phyloP scores from a whole-genome alignment of 1,139 yeast species.

The Zhuliangozyma blackwelliae region DNA sequence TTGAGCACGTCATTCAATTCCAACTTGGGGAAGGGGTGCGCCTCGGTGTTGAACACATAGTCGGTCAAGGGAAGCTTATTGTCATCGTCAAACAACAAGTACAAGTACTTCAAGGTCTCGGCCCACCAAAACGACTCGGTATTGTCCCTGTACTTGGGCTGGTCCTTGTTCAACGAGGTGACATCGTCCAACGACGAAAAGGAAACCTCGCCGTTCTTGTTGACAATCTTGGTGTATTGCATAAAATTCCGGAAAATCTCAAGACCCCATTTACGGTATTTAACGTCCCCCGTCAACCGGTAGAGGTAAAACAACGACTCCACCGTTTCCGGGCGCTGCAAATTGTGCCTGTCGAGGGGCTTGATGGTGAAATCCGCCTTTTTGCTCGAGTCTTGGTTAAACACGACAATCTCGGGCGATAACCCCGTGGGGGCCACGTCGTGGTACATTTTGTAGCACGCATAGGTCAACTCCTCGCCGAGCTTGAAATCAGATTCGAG shows the following conservation, averaged over 20 bases:
- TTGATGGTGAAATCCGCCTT: constrained; percentile 61
- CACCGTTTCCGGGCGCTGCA: constrained; percentile 93
- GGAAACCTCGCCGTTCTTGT: constrained; percentile 50
- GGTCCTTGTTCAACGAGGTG: constrained; percentile 32
- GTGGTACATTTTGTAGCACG: constrained; percentile 82
- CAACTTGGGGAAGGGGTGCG: constrained; percentile 84
- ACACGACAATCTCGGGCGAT: constrained; percentile 85
- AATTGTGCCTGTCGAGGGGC: constrained; percentile 70
- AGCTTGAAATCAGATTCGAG: constrained; percentile 53
- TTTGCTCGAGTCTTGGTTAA: constrained; percentile 43
- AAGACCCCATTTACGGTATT: constrained; percentile 89
- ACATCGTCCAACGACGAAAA: constrained; percentile 72
- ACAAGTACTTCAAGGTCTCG: constrained; percentile 85
- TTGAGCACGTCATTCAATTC: constrained; percentile 49
- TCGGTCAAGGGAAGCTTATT: constrained; percentile 56
- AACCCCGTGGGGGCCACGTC: constrained; percentile 66
- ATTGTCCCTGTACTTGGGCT: constrained; percentile 54
- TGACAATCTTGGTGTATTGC: constrained; percentile 50
- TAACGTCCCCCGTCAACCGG: constrained; percentile 74
- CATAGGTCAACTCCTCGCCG: constrained; percentile 71
- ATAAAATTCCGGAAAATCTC: constrained; percentile 73
- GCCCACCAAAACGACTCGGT: constrained; percentile 95
- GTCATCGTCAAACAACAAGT: constrained; percentile 70
- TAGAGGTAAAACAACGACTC: constrained; percentile 81
- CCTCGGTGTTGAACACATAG: constrained; percentile 86